phyloP scores from a whole-genome alignment of 164 flowering plant species.

The Akebia trifoliata region DNA sequence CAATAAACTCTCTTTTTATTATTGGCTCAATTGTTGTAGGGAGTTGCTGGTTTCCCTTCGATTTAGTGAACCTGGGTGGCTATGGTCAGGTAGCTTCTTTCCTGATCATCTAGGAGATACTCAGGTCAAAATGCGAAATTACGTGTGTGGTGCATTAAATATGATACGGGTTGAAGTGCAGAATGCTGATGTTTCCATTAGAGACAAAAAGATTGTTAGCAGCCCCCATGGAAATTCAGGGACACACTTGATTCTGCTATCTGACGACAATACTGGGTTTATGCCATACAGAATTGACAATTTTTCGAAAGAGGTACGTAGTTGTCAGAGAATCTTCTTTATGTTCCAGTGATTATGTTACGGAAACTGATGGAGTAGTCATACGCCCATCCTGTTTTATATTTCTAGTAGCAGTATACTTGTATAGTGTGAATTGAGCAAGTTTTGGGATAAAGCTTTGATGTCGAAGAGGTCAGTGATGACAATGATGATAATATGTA shows the following conservation, averaged over 20 bases:
- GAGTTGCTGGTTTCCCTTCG: conserved; percentile 79
- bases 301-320: conserved; percentile 81
- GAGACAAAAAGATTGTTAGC: conserved; percentile 66
- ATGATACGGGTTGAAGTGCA: conserved; percentile 88
- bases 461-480: too few species aligned
- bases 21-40: conserved; percentile 38
- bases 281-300: conserved; percentile 97
- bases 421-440: too few species aligned
- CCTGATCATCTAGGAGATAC: conserved; percentile 94
- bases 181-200: conserved; percentile 69
- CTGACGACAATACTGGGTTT: conserved; percentile 86
- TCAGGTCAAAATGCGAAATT: conserved; percentile 81
- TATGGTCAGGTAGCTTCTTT: conserved; percentile 96
- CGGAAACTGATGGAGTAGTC: background rate
- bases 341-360: background rate
- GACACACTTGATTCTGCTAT: conserved; percentile 77
- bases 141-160: conserved; percentile 48
- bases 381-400: background rate
- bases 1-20: too few species aligned
- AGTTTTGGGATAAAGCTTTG: too few species aligned
- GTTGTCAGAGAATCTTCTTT: background rate
- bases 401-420: background rate
- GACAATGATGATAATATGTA: too few species aligned
- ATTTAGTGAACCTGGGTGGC: conserved; percentile 88
- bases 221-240: conserved; percentile 71